These are phyloP conservation scores for Corchorus capsularis DNA, from an alignment of 345 rosid species.

Conservation along the genomic window DNA sequence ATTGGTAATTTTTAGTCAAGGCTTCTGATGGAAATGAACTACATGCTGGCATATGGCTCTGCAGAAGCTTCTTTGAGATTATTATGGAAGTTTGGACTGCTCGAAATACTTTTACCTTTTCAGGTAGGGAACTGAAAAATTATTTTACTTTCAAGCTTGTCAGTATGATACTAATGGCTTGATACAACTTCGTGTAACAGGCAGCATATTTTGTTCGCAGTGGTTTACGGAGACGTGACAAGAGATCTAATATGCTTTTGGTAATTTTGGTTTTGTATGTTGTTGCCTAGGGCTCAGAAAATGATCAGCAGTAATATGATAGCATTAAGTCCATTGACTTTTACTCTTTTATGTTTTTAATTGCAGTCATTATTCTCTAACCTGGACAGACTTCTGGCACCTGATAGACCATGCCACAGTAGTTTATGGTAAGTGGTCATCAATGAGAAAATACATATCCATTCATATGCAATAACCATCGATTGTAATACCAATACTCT, in stretches of 20 bases:
- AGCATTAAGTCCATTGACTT: background rate
- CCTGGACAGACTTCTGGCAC: slow-evolving; percentile 82
- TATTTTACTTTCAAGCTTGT: slow-evolving; percentile 18
- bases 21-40: slow-evolving; percentile 93
- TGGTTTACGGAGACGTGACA: slow-evolving; percentile 88
- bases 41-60: slow-evolving; percentile 96
- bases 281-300: background rate
- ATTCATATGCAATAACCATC: background rate
- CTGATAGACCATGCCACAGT: slow-evolving; percentile 88
- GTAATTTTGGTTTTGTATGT: slow-evolving; percentile 38
- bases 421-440: slow-evolving; percentile 72
- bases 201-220: slow-evolving; percentile 73
- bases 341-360: slow-evolving; percentile 20
- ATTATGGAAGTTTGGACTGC: slow-evolving; percentile 91
- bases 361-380: slow-evolving; percentile 79
- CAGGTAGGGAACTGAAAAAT: slow-evolving; percentile 48
- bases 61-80: slow-evolving; percentile 92
- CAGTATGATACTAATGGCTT: slow-evolving; percentile 9
- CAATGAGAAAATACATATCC: background rate
- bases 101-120: slow-evolving; percentile 81
- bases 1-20: slow-evolving; percentile 55
- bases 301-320: background rate
- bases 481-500: background rate
- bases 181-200: slow-evolving; percentile 43
- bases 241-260: slow-evolving; percentile 92